phyloP scores from a whole-genome alignment of 2,329 filamentous ascomycete species.

The Madurella fahalii region DNA sequence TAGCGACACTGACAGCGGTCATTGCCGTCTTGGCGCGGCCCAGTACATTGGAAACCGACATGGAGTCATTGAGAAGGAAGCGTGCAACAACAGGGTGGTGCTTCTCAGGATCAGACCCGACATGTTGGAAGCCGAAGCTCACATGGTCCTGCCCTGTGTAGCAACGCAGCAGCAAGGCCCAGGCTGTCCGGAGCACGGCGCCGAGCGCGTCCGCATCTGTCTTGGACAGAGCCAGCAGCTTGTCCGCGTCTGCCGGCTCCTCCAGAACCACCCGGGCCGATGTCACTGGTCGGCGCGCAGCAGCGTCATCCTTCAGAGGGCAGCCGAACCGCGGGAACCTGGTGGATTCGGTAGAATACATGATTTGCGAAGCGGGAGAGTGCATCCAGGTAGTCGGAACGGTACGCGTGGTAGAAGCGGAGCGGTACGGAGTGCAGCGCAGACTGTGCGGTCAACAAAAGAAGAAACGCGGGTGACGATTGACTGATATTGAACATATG shows the following conservation, averaged over 20 bases:
- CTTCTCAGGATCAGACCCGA: not conserved
- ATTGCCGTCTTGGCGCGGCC: conserved; percentile 10
- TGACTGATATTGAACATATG: too few species aligned
- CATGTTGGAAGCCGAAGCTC: conserved; percentile 16
- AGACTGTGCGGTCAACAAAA: too few species aligned
- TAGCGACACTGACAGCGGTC: not conserved
- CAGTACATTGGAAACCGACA: conserved; percentile 3
- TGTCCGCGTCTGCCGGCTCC: conserved; percentile 1
- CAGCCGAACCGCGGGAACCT: conserved; percentile 16
- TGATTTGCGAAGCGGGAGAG: not conserved
- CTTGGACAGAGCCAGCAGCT: conserved; percentile 10
- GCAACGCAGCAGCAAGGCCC: conserved; percentile 22
- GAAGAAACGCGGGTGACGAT: too few species aligned
- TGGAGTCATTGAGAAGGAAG: conserved; percentile 13
- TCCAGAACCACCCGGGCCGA: conserved; percentile 17
- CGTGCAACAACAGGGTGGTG: conserved; percentile 10
- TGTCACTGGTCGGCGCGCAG: conserved; percentile 3
- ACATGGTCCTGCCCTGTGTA: conserved; percentile 25
- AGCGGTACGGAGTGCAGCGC: too few species aligned
- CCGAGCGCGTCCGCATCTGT: conserved; percentile 11
- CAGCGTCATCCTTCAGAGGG: not conserved
- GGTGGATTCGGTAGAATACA: not conserved
- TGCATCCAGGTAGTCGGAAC: too few species aligned
- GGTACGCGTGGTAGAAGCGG: too few species aligned
- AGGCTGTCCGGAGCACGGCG: conserved; percentile 18